Base-by-base conservation (phyloP, 1,284 basidiomycete species). In the Coriolopsis trogii region DNA sequence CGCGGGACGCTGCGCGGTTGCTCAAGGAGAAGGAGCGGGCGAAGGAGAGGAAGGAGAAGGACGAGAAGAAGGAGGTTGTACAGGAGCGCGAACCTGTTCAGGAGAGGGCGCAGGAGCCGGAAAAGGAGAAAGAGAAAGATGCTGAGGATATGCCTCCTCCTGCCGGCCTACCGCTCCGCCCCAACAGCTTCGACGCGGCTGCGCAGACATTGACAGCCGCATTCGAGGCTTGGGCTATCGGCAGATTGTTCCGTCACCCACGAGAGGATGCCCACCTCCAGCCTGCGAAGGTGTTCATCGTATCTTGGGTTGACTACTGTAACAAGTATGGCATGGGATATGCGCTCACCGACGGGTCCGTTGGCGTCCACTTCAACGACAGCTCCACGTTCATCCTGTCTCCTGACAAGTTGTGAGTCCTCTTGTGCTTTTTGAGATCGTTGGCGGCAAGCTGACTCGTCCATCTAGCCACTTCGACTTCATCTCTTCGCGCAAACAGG, bases 241-340 rank as follows among this genome's bases (percentile, higher is more conserved):
- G 84, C 0, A 74, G 70, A 40, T 66, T 88, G 10, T 93, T 89
- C 74, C 73, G 77, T 3, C 79, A 89, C 60, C 85, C 88, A 12
- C 71, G 81, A 44, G 73, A 77, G 54, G 78, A 82, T 45, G 66
- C 67, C 4, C 64, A 71, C 31, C 72, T 88, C 4, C 79, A 80
- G 0, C 78, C 85, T 12, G 91, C 95, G 33, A 81, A 78, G 47
- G 88, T 96, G 13, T 99, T 98, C 71, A 93, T 99, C 60, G 91
- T 92, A 2, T 93, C 91, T 8, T 99, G 96, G 96, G 89, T 98
- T 40, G 96, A 99, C 71, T 98, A 98, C 68, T 95, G 92, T 69
- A 93, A 95, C 70, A 97, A 97, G 75, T 99, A 98, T 71, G 97
- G 96, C 9, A 95, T 98, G 85, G 97, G 95, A 1, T 98, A 98